Base-by-base conservation (phyloP, 768 basidiomycete genomes). In the Coprinopsis sp. region DNA sequence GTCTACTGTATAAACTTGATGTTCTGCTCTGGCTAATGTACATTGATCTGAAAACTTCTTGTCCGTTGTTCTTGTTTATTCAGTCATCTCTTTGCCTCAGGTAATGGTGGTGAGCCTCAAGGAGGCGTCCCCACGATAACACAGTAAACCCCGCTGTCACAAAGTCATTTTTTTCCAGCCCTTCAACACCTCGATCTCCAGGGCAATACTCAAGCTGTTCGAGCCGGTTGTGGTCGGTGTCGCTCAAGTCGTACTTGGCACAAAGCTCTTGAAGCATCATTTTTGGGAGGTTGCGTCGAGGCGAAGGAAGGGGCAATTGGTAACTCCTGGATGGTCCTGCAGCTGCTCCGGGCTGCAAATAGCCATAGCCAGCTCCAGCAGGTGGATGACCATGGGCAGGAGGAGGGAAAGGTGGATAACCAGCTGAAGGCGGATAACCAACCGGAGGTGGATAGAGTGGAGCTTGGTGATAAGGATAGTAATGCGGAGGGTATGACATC, bases 101-200 rank as follows among this genome's bases (percentile, higher is more conserved):
- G 23, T 5, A 49, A 2, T 23, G 46, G 52, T 43, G 19, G 33
- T 51, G 37, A 11, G 48, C 48, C 16, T 16, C 16, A 2, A 46
- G 25, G 25, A 54, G 16, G 6, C 27, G 10, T 12, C 33, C 33
- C 54, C 54, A 54, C 6, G 46, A 28, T 8, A 54, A 28, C 21
- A 16, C 27, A 1, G 41, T 16, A 46, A 52, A 54, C n/a, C 54
- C 53, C 18, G 24, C 51, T 23, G 12, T 44, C 10, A 49, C 18
- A 47, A 47, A 54, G n/a, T 54, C 51, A 21, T 45, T 39, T 18
- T 25, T 30, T 23, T 10, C 46, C 3, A 54, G 47, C n/a, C 37
- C 46, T 2, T 49, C 46, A 18, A 51, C 8, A 18, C 41, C 22
- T 10, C 23, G 22, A 44, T 54, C 47, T 4, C 54, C 54, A 28